Conservation (phyloP, 495 filamentous ascomycete species). For the Penicillium arizonense region DNA sequence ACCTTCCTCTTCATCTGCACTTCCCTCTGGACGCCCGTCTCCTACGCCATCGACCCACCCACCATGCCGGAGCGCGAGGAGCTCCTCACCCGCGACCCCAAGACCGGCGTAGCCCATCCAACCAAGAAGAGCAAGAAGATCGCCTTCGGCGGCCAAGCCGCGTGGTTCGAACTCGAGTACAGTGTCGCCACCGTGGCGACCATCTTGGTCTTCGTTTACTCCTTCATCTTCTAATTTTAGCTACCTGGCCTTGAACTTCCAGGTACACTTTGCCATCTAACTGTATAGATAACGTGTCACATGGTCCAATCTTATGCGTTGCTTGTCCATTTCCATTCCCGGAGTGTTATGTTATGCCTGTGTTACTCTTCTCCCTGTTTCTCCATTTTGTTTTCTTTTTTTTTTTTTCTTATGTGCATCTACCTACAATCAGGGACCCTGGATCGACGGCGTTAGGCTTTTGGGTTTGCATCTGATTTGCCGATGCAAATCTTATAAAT, state of each 20-base stretch:
- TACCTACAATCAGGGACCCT: too few relatives aligned
- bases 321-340: too few relatives aligned
- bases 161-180: conserved; percentile 44
- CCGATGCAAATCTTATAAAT: too few relatives aligned
- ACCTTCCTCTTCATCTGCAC: conserved; percentile 37
- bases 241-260: neutral
- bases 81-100: conserved; percentile 38
- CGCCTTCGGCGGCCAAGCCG: conserved; percentile 38
- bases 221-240: conserved; percentile 34
- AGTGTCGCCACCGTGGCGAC: conserved; percentile 36
- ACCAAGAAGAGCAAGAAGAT: conserved; percentile 42
- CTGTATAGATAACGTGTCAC: conserved; percentile 9
- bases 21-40: conserved; percentile 38
- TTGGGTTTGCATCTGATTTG: too few relatives aligned
- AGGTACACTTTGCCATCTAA: neutral
- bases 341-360: too few relatives aligned
- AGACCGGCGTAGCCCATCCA: conserved; percentile 46
- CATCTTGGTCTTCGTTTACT: conserved; percentile 38
- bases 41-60: conserved; percentile 45
- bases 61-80: conserved; percentile 43
- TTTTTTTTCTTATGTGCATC: too few relatives aligned
- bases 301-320: neutral
- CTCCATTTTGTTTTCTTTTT: too few relatives aligned
- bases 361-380: too few relatives aligned
- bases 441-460: too few relatives aligned